phyloP scores from a whole-genome alignment of 1,284 basidiomycete species.

The Tilletiaria anomala region DNA sequence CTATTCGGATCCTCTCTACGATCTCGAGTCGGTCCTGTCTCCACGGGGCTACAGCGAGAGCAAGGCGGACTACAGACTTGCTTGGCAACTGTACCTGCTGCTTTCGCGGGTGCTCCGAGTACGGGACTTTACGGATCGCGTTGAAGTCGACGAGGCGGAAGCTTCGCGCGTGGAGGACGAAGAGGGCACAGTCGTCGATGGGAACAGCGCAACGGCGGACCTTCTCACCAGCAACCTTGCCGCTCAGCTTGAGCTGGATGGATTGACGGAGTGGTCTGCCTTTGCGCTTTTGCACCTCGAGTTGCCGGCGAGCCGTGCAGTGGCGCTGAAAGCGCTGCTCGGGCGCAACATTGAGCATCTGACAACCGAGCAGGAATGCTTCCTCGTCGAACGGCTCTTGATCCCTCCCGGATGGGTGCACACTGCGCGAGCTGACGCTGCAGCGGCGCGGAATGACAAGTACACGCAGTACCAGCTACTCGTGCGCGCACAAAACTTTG shows the following conservation, averaged over 20 bases:
- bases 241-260: constrained; percentile 65
- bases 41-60: constrained; percentile 63
- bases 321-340: constrained; percentile 66
- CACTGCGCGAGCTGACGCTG: constrained; percentile 58
- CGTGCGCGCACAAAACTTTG: constrained; percentile 55
- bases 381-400: constrained; percentile 59
- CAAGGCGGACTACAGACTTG: constrained; percentile 63
- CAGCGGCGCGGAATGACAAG: constrained; percentile 51
- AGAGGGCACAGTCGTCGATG: constrained; percentile 4
- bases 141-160: constrained; percentile 41
- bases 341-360: constrained; percentile 55
- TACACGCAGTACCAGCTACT: constrained; percentile 67
- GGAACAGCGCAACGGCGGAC: constrained; percentile 55
- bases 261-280: constrained; percentile 67
- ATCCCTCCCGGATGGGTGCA: constrained; percentile 75
- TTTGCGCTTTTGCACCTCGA: constrained; percentile 85
- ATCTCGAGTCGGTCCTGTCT: constrained; percentile 45
- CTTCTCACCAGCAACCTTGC: constrained; percentile 69
- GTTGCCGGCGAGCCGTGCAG: constrained; percentile 51
- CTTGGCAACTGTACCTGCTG: constrained; percentile 87
- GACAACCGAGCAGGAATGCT: constrained; percentile 52
- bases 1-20: constrained; percentile 47
- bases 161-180: constrained; percentile 45
- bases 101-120: constrained; percentile 65
- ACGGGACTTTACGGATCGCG: constrained; percentile 71